Evolutionary conservation across 768 basidiomycete genomes (phyloP).

Genomic region (Lanmaoa rubissima): DNA sequence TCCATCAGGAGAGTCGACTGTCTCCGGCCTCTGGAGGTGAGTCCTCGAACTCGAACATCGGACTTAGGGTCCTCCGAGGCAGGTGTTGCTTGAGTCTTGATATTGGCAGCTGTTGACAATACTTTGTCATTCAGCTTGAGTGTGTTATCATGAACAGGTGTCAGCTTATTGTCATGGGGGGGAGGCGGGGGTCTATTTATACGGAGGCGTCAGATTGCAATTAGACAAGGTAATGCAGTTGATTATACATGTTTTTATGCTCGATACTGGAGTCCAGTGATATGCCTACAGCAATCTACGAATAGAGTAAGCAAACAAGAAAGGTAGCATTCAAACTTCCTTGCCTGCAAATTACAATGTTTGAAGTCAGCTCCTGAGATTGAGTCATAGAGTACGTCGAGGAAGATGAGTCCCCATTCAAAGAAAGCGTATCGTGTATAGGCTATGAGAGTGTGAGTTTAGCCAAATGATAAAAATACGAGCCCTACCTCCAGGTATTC

Average conservation of each 20-base stretch:
- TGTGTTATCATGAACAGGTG: neutral
- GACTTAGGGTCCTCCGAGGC: neutral
- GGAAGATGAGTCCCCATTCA: conserved; percentile 80
- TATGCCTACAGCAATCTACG: conserved; percentile 28
- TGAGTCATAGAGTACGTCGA: conserved; percentile 74
- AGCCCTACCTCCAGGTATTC: conserved; percentile 69
- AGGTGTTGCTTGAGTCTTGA: neutral
- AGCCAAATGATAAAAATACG: neutral
- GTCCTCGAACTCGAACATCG: neutral
- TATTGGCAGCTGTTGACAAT: neutral
- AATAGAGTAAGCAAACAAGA: neutral
- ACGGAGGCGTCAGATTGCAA: conserved; percentile 21
- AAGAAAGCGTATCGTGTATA: conserved; percentile 86
- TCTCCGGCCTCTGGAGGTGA: neutral
- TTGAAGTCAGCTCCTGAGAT: conserved; percentile 59
- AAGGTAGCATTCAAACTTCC: conserved; percentile 4
- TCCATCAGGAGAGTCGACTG: neutral
- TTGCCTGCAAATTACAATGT: conserved; percentile 52
- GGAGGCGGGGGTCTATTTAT: conserved; percentile 20
- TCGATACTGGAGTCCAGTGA: conserved; percentile 22
- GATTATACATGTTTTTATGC: conserved; percentile 45
- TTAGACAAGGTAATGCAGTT: conserved; percentile 39
- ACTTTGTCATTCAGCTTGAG: conserved; percentile 1
- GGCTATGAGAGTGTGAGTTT: conserved; percentile 43
- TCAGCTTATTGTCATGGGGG: conserved; percentile 6